Conservation (phyloP, 2,329 filamentous ascomycete genomes). For the Penicillium sp. region DNA sequence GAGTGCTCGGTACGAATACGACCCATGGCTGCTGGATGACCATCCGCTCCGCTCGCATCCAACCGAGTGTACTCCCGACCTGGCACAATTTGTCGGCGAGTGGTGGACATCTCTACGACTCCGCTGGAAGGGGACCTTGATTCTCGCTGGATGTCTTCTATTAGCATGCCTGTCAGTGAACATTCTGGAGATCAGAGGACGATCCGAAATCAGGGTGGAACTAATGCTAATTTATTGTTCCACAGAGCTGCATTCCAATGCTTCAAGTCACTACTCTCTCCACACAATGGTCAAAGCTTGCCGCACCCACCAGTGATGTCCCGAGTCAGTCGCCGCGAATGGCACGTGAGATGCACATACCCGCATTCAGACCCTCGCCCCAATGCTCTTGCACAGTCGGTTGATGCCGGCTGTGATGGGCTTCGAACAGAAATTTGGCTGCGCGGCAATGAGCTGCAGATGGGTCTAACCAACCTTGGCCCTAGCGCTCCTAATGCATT, state of each 20-base stretch:
- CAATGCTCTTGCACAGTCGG: slow-evolving; percentile 25
- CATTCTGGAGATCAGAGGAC: background rate
- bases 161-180: slow-evolving; percentile 26
- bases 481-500: slow-evolving; percentile 21
- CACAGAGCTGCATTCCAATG: slow-evolving; percentile 21
- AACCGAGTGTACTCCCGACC: slow-evolving; percentile 32
- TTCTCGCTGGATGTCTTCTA: slow-evolving; percentile 29
- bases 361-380: slow-evolving; percentile 20
- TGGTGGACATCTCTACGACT: slow-evolving; percentile 17
- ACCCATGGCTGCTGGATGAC: slow-evolving; percentile 34
- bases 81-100: slow-evolving; percentile 22
- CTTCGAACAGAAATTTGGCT: slow-evolving; percentile 31
- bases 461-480: slow-evolving; percentile 17
- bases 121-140: slow-evolving; percentile 25
- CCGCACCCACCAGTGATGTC: slow-evolving; percentile 15
- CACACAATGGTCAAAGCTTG: background rate
- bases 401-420: slow-evolving; percentile 30
- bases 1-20: slow-evolving; percentile 22
- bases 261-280: slow-evolving; percentile 6
- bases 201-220: too few relatives aligned
- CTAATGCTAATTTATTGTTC: background rate
- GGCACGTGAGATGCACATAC: slow-evolving; percentile 25
- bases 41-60: slow-evolving; percentile 39
- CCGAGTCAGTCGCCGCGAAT: slow-evolving; percentile 14
- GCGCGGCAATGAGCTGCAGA: slow-evolving; percentile 24